Conservation (phyloP, 495 filamentous ascomycete species). For the Aspergillus conjunctus region DNA sequence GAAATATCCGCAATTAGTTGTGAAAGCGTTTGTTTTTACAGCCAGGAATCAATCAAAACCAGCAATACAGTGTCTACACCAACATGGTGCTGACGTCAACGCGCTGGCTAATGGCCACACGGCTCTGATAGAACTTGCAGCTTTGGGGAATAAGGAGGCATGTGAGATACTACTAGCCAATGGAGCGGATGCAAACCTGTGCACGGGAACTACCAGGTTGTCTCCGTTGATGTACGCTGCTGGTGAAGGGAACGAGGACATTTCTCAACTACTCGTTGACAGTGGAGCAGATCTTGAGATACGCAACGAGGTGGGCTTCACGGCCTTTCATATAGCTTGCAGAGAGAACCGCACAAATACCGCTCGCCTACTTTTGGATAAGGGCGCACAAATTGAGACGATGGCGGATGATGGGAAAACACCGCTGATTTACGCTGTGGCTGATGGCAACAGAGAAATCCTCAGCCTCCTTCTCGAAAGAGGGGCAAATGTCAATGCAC, state of each 20-base stretch:
- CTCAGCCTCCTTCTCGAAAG: conserved; percentile 28
- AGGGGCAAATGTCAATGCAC: conserved; percentile 27
- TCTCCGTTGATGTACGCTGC: conserved; percentile 22
- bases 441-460: conserved; percentile 7
- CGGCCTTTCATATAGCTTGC: conserved; percentile 22
- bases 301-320: conserved; percentile 1
- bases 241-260: conserved; percentile 13
- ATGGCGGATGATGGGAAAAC: conserved; percentile 5
- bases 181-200: conserved; percentile 25
- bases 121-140: conserved; percentile 20
- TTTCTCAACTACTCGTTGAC: conserved; percentile 21
- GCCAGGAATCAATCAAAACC: conserved; percentile 16
- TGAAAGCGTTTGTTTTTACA: conserved; percentile 18
- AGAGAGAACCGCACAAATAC: conserved; percentile 13
- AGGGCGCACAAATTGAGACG: conserved; percentile 22
- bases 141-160: conserved; percentile 6
- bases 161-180: conserved; percentile 17
- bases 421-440: conserved; percentile 7
- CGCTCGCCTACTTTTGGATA: conserved; percentile 19
- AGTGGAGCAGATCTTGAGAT: conserved; percentile 26
- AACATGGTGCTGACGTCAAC: conserved; percentile 25
- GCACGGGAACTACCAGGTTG: not conserved
- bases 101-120: conserved; percentile 3
- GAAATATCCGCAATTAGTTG: not conserved
- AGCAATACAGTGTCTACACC: conserved; percentile 21